Conservation (phyloP, 257 asterid genomes). For the Penstemon barbatus region DNA sequence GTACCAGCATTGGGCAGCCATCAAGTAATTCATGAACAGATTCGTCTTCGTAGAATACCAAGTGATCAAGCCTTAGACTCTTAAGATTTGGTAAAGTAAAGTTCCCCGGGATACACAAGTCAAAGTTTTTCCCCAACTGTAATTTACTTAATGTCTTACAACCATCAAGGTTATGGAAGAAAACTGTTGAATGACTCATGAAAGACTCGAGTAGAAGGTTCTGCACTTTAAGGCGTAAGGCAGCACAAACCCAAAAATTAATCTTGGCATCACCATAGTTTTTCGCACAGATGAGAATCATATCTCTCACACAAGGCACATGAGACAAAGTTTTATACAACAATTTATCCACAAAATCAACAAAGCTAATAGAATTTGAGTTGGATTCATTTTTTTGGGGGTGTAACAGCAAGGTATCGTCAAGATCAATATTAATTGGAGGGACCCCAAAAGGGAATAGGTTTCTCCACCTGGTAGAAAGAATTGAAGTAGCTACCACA, state of each 20-base stretch:
- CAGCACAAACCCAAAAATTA: conserved; percentile 1
- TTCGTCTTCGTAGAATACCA: not conserved
- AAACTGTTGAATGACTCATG: not conserved
- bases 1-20: not conserved
- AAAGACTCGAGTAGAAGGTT: not conserved
- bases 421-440: not conserved
- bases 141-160: not conserved
- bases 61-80: not conserved
- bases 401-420: not conserved
- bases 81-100: not conserved
- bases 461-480: conserved; percentile 10
- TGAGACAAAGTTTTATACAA: too few relatives aligned
- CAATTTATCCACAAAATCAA: too few relatives aligned
- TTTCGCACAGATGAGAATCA: not conserved
- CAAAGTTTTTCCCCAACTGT: not conserved
- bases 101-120: not conserved
- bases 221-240: not conserved
- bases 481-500: not conserved
- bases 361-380: too few relatives aligned
- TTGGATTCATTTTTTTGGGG: not conserved
- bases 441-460: not conserved
- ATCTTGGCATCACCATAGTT: not conserved
- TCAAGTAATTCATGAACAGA: not conserved
- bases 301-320: too few relatives aligned
- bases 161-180: not conserved